Evolutionary conservation across 805 yeast genomes (phyloP), one percentile per base, ranked within the genome.

Genomic region (Lipomyces kockii): DNA sequence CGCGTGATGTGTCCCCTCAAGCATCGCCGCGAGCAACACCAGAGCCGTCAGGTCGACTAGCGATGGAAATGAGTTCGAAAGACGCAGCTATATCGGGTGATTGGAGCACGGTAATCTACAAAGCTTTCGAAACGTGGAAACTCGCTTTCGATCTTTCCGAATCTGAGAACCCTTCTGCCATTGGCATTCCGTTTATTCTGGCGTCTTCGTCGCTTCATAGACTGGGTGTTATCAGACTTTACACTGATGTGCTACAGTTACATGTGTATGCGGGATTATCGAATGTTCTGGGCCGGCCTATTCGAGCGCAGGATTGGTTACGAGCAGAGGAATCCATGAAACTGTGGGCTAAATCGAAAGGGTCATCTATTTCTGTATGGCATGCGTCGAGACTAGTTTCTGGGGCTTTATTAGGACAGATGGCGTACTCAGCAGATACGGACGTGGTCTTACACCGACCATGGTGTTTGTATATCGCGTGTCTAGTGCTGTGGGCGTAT

Each of bases 401-500:
- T 11, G 58, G 65, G 6, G 70, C 64, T 1, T 49, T 72, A 39
- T 65, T 74, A n/a, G 65, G 74, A 25, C 69, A 74, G n/a, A 53
- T 62, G 39, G 57, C 67, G 43, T 65, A 68, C 35, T 73, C 72
- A 53, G 70, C 70, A n/a, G 66, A 71, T 14, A 63, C 67, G 1
- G 71, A 72, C 37, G 68, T 69, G 25, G 74, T 74, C 17, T 68
- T 71, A 34, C 74, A 72, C 29, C 63, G 76, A 17, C 74, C 76
- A 20, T 75, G 77, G 77, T 71, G 77, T 52, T 51, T 70, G 37
- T 75, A 73, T 63, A 61, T 74, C 17, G 73, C 74, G 20, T 66
- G 73, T 20, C 63, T 75, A 25, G 72, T 77, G 2, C 66, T 74
- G 4, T 75, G 76, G 75, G 74, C 76, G 9, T 75, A 73, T 59